These are phyloP conservation scores for Camellia japonica DNA, from an alignment of 148 eudicot genomes.

Conservation along the genomic window DNA sequence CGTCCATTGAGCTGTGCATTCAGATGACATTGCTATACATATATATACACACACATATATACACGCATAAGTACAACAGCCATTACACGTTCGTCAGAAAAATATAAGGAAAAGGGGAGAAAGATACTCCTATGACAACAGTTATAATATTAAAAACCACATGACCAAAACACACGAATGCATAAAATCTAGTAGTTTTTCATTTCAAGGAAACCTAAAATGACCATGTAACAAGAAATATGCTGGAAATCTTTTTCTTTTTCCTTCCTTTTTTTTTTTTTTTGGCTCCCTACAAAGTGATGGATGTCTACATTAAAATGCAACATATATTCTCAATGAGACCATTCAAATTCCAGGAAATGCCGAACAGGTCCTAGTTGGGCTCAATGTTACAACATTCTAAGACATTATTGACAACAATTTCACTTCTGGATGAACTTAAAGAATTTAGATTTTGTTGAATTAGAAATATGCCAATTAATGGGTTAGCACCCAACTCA, in stretches of 20 bases:
- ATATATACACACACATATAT: no score
- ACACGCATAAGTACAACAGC: no score
- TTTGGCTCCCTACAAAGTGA: neutral
- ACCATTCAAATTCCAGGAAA: conserved; percentile 5
- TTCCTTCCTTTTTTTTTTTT: no score
- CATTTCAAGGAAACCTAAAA: neutral
- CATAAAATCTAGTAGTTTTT: neutral
- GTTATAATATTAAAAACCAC: no score
- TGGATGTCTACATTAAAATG: neutral
- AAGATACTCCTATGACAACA: no score
- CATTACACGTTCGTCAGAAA: no score
- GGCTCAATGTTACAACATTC: neutral
- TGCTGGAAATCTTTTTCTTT: no score
- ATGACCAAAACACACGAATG: neutral
- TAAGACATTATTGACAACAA: neutral
- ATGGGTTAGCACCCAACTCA: no score
- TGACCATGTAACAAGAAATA: no score
- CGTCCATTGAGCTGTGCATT: no score
- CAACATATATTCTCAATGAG: neutral
- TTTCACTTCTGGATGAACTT: neutral
- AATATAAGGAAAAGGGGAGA: no score
- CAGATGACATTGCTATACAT: no score
- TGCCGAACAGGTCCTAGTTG: neutral
- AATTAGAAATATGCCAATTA: neutral
- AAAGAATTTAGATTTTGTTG: neutral